Percentiles rank a stretch among this genome's conserved stretches.
Evolutionary conservation across 257 asterid genomes (phyloP).

Genomic region (Schizonepeta tenuifolia): DNA sequence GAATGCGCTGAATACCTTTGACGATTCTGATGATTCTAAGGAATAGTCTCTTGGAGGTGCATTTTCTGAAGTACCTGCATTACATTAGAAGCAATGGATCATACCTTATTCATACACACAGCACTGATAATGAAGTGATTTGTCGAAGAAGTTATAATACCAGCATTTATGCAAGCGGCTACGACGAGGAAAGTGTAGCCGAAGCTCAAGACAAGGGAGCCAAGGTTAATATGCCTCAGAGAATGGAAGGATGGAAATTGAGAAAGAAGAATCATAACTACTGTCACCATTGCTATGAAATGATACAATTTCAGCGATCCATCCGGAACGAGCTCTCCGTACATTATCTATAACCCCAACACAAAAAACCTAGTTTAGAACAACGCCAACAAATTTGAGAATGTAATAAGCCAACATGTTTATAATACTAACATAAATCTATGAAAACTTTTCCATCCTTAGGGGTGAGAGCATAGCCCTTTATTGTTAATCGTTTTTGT

Average conservation of each 20-base stretch:
- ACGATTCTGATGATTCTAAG: slow-evolving; percentile 59
- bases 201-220: slow-evolving; percentile 77
- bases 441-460: neutral
- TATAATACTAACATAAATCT: neutral
- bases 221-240: slow-evolving; percentile 87
- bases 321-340: slow-evolving; percentile 65
- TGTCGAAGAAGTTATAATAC: slow-evolving; percentile 38
- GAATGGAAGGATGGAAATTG: slow-evolving; percentile 97
- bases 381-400: neutral
- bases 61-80: slow-evolving; percentile 63
- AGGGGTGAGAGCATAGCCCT: neutral
- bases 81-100: slow-evolving; percentile 17
- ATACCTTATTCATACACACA: neutral
- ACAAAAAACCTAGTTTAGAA: slow-evolving; percentile 1
- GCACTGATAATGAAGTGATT: neutral
- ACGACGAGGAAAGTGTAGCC: slow-evolving; percentile 90
- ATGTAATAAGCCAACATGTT: neutral
- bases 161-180: slow-evolving; percentile 84
- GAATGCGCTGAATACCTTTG: slow-evolving; percentile 75
- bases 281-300: slow-evolving; percentile 91
- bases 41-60: slow-evolving; percentile 92
- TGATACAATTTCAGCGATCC: slow-evolving; percentile 81
- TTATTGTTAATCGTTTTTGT: neutral
- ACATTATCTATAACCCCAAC: slow-evolving; percentile 65
- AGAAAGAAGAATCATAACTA: slow-evolving; percentile 81